A percentile compares a stretch with the other conserved stretches of the same genome.
Conservation (phyloP, 78 protist genomes). For the Diacronema lutheri region DNA sequence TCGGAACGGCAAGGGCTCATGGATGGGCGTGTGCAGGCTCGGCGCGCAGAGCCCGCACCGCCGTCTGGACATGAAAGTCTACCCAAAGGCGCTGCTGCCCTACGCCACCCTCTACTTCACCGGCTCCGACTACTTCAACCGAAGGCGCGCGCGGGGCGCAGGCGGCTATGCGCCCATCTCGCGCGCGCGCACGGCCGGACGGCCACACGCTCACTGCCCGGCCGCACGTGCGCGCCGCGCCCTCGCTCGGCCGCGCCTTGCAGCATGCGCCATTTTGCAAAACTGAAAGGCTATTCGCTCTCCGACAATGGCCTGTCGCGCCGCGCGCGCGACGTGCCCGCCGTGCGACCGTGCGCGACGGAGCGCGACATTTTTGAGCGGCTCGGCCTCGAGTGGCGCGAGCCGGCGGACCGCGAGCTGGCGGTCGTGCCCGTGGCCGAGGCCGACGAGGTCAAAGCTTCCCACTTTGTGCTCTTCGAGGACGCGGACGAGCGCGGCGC, state of each 20-base stretch:
- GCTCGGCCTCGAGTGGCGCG: conserved; percentile 42
- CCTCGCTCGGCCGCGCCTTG: too few relatives aligned
- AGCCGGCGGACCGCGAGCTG: conserved; percentile 6
- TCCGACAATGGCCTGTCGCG: background rate
- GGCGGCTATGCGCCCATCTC: too few relatives aligned
- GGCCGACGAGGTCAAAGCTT: too few relatives aligned
- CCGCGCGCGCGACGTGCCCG: background rate
- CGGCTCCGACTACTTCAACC: conserved; percentile 63
- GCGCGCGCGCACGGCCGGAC: too few relatives aligned
- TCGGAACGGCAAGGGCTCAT: background rate
- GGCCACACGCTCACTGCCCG: too few relatives aligned
- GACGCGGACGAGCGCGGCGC: too few relatives aligned
- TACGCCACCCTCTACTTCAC: conserved; percentile 66
- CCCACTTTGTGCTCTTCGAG: too few relatives aligned
- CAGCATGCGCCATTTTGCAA: conserved; percentile 49
- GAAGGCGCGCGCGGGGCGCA: too few relatives aligned
- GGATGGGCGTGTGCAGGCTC: background rate
- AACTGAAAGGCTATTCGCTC: background rate
- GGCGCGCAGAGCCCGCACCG: background rate
- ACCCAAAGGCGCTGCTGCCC: conserved; percentile 22
- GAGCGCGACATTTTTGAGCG: conserved; percentile 50
- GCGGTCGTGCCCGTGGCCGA: too few relatives aligned
- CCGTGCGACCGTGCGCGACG: background rate
- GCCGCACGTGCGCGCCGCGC: too few relatives aligned
- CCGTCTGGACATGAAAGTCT: conserved; percentile 53